Conservation (phyloP, 352 stramenopile genomes). For the Phytophthora sansomeana region DNA sequence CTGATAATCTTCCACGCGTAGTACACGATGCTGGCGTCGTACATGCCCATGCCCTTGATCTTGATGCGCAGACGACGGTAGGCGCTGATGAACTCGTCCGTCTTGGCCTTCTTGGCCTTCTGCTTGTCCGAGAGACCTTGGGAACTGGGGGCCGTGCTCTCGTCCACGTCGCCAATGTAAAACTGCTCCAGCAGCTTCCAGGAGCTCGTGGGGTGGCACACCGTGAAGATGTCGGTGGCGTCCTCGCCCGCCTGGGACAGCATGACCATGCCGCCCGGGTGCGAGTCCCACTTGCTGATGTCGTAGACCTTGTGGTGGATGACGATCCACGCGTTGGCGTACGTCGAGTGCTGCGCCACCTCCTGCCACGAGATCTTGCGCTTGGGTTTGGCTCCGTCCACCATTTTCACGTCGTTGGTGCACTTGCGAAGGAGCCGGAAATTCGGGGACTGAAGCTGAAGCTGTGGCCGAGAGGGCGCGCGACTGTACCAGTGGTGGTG, state of each 20-base stretch:
- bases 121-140: conserved; percentile 54
- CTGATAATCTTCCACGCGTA: conserved; percentile 97
- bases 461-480: conserved; percentile 13
- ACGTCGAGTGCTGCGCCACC: conserved; percentile 79
- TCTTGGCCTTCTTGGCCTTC: conserved; percentile 56
- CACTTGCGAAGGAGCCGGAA: conserved; percentile 21
- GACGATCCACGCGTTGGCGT: conserved; percentile 87
- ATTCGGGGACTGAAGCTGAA: conserved; percentile 41
- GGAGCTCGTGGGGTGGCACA: conserved; percentile 96
- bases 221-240: conserved; percentile 98
- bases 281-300: conserved; percentile 85
- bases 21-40: conserved; percentile 92
- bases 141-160: conserved; percentile 47
- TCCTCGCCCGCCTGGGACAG: conserved; percentile 98
- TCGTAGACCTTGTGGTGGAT: conserved; percentile 94
- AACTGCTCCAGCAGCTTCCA: conserved; percentile 96
- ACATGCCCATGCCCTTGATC: conserved; percentile 95
- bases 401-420: conserved; percentile 43
- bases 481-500: conserved; percentile 36
- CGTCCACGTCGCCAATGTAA: conserved; percentile 97
- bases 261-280: conserved; percentile 94
- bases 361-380: conserved; percentile 83
- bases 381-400: conserved; percentile 66
- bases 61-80: conserved; percentile 96
- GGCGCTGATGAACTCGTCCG: conserved; percentile 95